Base-by-base conservation (phyloP, 345 rosid species). In the Leavenworthia alabamica region DNA sequence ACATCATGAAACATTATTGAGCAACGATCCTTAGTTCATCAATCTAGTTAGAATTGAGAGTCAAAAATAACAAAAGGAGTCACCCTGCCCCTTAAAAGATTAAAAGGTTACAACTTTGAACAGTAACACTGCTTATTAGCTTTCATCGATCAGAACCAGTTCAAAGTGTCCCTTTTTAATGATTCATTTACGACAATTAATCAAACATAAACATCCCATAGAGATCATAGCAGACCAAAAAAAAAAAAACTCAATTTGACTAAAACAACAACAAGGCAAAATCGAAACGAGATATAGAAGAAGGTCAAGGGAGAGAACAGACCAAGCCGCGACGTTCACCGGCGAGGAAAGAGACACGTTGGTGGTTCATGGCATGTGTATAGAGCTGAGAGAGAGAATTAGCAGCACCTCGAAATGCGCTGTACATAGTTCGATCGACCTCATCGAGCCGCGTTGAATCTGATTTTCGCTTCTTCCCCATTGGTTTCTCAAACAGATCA, bases 361-460 rank as follows among this genome's bases (percentile, higher is more conserved):
- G 88, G 40, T 86, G 86, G 58, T 71, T 84, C 90, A 84, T 82
- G 65, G 95, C 77, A 60, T 84, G 95, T 0, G 88, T 78, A 67
- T 92, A 89, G 35, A 92, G 98, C 81, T 86, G 98, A 13, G 97
- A 89, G 4, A 92, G 82, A 10, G 95, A 92, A 71, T 89, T 92
- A 56, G 98, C 98, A 15, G 95, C 98, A 72, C 89, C 79, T 46
- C 97, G 83, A 71, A 92, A 92, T 47, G 93, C 80, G 40, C 83
- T 68, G 71, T 92, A 83, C 85, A 89, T 84, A 72, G 86, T 89
- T 60, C 95, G 81, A 70, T 89, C 98, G 39, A 92, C 90, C 79
- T 92, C 98, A 67, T 92, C 97, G 27, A 92, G 88, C 46, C 86
- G 81, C 23, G 83, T 74, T 12, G 97, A 83, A 13, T 73, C 86